phyloP scores from a whole-genome alignment of 352 stramenopile species.

The Blastocystis sp. region DNA sequence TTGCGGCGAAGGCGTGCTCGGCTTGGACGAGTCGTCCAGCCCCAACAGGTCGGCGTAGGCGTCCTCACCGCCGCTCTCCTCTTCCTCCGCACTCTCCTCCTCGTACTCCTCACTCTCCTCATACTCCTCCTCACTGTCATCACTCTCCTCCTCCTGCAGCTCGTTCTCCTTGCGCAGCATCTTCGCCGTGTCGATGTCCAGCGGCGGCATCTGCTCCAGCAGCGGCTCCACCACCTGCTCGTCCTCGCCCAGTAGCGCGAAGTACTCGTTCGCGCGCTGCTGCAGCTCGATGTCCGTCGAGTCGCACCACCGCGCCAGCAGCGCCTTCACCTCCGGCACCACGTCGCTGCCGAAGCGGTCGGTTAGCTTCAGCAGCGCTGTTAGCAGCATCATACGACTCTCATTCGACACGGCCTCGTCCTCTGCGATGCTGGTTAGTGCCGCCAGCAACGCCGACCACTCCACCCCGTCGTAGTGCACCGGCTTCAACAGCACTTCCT shows the following conservation, averaged over 20 bases:
- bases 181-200: slow-evolving; percentile 72
- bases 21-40: not conserved
- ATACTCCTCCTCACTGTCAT: slow-evolving; percentile 24
- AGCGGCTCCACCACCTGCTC: slow-evolving; percentile 72
- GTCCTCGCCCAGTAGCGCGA: slow-evolving; percentile 46
- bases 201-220: slow-evolving; percentile 79
- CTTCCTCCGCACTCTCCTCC: not conserved
- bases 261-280: slow-evolving; percentile 87
- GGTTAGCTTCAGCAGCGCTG: slow-evolving; percentile 82
- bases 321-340: slow-evolving; percentile 75
- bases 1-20: no score
- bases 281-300: slow-evolving; percentile 90
- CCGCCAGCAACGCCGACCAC: slow-evolving; percentile 63
- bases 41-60: not conserved
- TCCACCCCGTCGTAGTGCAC: slow-evolving; percentile 33
- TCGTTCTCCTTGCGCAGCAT: slow-evolving; percentile 58
- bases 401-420: slow-evolving; percentile 78
- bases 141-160: not conserved
- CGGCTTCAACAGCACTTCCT: slow-evolving; percentile 2
- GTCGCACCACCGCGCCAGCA: slow-evolving; percentile 81
- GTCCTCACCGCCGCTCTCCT: not conserved
- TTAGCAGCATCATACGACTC: slow-evolving; percentile 65
- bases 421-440: slow-evolving; percentile 76
- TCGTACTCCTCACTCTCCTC: slow-evolving; percentile 1
- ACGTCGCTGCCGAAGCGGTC: slow-evolving; percentile 80